A percentile compares a stretch with the other conserved stretches of the same genome.
Conservation (phyloP, 257 asterid genomes). For the Rubia yunnanensis region DNA sequence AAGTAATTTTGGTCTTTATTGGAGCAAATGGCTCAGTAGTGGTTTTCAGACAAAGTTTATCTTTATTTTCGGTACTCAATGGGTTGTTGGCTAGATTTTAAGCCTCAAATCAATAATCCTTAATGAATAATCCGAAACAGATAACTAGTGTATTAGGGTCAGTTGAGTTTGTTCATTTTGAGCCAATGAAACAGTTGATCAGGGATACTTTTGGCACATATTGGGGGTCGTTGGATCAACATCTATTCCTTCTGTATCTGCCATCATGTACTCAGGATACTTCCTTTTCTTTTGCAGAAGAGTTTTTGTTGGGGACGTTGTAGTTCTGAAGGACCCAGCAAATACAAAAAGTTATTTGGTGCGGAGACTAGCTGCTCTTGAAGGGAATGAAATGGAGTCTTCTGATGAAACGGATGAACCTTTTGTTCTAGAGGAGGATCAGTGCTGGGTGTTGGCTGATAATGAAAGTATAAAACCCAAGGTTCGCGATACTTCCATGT, state of each 20-base stretch:
- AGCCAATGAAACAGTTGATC: not conserved
- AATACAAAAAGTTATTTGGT: constrained; percentile 45
- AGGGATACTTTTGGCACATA: not conserved
- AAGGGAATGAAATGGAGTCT: constrained; percentile 81
- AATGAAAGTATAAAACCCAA: constrained; percentile 53
- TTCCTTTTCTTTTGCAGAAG: constrained; percentile 33
- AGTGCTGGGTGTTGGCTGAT: constrained; percentile 89
- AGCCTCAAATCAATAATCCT: not conserved
- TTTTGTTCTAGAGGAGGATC: constrained; percentile 61
- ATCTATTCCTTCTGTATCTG: not conserved
- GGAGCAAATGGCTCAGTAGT: not conserved
- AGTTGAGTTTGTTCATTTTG: not conserved
- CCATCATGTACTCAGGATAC: constrained; percentile 2
- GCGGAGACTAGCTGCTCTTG: constrained; percentile 75
- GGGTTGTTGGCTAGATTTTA: not conserved
- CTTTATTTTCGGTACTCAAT: not conserved
- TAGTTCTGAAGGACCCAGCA: constrained; percentile 62
- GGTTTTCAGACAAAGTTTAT: not conserved
- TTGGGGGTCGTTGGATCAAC: not conserved
- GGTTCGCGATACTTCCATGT: constrained; percentile 26
- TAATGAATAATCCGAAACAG: not conserved
- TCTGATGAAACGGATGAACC: constrained; percentile 58
- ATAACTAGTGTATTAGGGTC: not conserved
- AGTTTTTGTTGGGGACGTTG: constrained; percentile 68
- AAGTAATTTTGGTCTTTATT: constrained; percentile 29